Percentiles rank a stretch among this genome's conserved stretches.
Evolutionary conservation across 441 rosid genomes (phyloP).

Genomic region (Biscutella laevigata): DNA sequence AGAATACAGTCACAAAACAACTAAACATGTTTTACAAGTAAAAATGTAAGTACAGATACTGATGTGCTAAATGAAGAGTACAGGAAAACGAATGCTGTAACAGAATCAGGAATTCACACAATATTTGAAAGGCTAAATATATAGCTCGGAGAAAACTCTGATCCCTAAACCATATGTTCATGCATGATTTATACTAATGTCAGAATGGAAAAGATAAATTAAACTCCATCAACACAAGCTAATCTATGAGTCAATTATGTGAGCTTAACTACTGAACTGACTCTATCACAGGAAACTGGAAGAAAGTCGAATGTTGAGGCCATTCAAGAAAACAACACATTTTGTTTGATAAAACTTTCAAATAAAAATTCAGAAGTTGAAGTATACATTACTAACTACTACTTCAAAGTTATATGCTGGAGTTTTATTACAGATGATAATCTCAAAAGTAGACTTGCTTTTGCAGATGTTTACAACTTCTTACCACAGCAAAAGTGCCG

Average conservation of each 20-base stretch:
- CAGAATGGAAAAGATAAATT: no score
- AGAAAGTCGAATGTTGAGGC: neutral
- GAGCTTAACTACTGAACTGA: neutral
- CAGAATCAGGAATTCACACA: neutral
- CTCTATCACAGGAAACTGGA: neutral
- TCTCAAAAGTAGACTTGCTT: neutral
- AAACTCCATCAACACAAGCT: neutral
- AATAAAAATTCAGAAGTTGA: neutral
- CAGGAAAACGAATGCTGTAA: no score
- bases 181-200: neutral
- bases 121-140: no score
- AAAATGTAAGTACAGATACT: neutral
- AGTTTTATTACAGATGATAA: neutral
- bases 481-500: neutral
- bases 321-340: no score
- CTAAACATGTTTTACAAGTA: neutral
- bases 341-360: neutral
- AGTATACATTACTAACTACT: neutral
- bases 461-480: neutral
- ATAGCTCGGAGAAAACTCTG: no score
- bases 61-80: neutral
- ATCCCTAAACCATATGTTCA: no score
- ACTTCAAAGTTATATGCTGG: neutral
- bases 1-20: neutral
- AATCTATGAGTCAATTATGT: neutral